These are phyloP conservation scores for Lipomyces chichibuensis DNA, from an alignment of 805 yeast species.

Conservation along the genomic window DNA sequence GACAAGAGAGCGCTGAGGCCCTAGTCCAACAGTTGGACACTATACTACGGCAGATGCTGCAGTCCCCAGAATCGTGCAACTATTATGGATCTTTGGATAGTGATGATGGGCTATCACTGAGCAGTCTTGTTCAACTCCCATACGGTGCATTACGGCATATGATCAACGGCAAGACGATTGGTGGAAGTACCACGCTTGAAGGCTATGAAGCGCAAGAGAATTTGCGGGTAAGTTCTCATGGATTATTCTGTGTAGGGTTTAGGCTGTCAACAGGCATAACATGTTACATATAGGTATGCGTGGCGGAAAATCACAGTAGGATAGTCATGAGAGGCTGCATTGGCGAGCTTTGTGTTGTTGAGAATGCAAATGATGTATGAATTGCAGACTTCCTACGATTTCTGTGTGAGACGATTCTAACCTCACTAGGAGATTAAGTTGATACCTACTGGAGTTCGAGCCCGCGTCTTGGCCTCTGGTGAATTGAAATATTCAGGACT, in stretches of 20 bases:
- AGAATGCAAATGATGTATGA: background rate
- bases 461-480: slow-evolving; percentile 30
- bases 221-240: background rate
- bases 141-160: background rate
- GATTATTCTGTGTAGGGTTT: background rate
- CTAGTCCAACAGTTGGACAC: slow-evolving; percentile 21
- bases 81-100: background rate
- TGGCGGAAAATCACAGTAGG: slow-evolving; percentile 5
- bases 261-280: slow-evolving; percentile 1
- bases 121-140: background rate
- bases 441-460: slow-evolving; percentile 37
- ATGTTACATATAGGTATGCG: slow-evolving; percentile 5
- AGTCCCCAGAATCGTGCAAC: background rate
- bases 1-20: background rate
- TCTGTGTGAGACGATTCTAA: background rate
- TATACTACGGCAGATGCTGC: slow-evolving; percentile 12
- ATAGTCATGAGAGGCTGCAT: slow-evolving; percentile 28
- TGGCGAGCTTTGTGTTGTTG: slow-evolving; percentile 27
- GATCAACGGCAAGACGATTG: background rate
- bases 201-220: background rate
- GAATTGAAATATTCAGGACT: slow-evolving; percentile 34
- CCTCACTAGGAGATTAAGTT: background rate
- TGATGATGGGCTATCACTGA: background rate
- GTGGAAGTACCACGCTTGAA: background rate
- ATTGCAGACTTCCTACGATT: background rate